Evolutionary conservation across 164 flowering plant species (phyloP), one percentile per base, ranked within the genome.

Genomic region (Umbilicus rupestris): DNA sequence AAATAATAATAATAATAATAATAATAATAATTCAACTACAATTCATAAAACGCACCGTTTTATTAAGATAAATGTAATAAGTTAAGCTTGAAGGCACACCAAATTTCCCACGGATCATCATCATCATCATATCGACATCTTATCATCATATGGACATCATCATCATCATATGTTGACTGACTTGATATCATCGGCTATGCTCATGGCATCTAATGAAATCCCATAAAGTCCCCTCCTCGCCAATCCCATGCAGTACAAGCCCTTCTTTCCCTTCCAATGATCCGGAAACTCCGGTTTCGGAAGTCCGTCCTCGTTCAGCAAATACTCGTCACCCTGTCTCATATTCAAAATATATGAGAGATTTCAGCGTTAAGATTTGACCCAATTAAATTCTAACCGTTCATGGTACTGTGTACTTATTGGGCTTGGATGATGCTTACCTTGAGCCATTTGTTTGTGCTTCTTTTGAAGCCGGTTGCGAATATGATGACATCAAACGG

Each of bases 221-320:
- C 91, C 91, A 44, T 66, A 73, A 1, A 89, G 47, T 0, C 96
- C 96, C 62, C 72, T 82, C 50, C 84, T 73, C 44, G 86, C 59
- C 30, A 87, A 68, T 37, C 96, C 93, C 0, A 52, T 78, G 60
- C 87, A 86, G 49, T 85, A 90, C 11, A 90, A 70, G 1, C 90
- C 90, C 31, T 86, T 85, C 58, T 74, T 65, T 1, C 96, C 94
- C 67, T 86, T 87, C 87, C 88, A 87, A 45, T 85, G 81, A 71
- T 78, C 68, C 0, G 96, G 90, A 62, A 30, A 78, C 17, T 67
- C 62, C 4, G n/a, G 74, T 63, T 75, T 83, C 8, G 88, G 72
- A 59, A 87, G 29, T 62, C 93, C 96, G 41, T 89, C 82, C 0
- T 85, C 77, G 31, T 75, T 71, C 45, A 89, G 66, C 8, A 85